phyloP scores from a whole-genome alignment of 805 yeast species.

The Candida nanaspora region DNA sequence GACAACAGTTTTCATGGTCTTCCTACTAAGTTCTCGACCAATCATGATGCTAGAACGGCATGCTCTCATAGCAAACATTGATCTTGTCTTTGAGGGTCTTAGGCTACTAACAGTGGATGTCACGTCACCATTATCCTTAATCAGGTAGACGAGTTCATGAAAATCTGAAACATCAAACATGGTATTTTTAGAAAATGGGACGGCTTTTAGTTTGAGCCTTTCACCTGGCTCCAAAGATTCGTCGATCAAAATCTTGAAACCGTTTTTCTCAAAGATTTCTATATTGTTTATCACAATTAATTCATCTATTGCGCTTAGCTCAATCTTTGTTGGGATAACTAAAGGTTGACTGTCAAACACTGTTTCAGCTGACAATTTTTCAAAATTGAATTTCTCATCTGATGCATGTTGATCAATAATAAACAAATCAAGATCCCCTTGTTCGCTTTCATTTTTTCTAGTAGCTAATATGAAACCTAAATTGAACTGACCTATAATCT shows the following conservation, averaged over 20 bases:
- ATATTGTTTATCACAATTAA: conserved; percentile 56
- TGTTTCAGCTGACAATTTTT: conserved; percentile 49
- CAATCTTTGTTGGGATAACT: conserved; percentile 50
- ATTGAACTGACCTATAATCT: conserved; percentile 87
- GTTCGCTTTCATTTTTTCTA: conserved; percentile 29
- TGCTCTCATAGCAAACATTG: conserved; percentile 91
- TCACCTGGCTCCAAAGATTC: conserved; percentile 49
- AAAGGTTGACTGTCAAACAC: conserved; percentile 63
- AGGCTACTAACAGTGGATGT: conserved; percentile 27
- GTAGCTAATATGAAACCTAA: conserved; percentile 86
- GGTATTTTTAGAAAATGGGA: conserved; percentile 69
- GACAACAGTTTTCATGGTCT: conserved; percentile 65
- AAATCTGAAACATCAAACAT: conserved; percentile 65
- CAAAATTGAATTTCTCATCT: conserved; percentile 92
- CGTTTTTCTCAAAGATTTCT: conserved; percentile 59
- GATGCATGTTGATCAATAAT: conserved; percentile 97
- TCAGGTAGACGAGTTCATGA: conserved; percentile 64
- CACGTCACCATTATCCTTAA: conserved; percentile 53
- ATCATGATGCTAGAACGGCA: conserved; percentile 93
- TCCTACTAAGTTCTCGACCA: conserved; percentile 57
- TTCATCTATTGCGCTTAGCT: conserved; percentile 74
- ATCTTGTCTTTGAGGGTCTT: conserved; percentile 70
- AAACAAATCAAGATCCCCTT: conserved; percentile 49
- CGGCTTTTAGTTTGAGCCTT: conserved; percentile 45
- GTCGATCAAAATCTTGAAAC: conserved; percentile 55